Evolutionary conservation across 495 filamentous ascomycete species (phyloP), one percentile per base, ranked within the genome.

Genomic region (Aspergillus asperescens): DNA sequence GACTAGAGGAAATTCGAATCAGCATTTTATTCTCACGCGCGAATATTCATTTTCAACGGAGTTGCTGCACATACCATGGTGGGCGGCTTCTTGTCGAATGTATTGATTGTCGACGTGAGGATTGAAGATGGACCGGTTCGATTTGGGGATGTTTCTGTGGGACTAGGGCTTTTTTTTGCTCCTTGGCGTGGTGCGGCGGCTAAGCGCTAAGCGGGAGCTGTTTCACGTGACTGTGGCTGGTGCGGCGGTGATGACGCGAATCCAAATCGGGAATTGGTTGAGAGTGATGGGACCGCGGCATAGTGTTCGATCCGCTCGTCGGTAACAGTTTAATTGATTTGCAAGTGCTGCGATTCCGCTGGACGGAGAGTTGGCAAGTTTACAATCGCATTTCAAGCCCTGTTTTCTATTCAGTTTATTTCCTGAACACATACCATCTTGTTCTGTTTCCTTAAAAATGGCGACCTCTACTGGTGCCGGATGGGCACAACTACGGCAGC

Each of bases 401-500:
- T 22, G 25, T 7, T 31, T 20, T 39, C 28, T 37, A 22, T 29
- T 20, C 10, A 20, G n/a, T 12, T 41, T 15, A 51, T 42, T 15
- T 27, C 19, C 38, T 5, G 37, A 15, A 34, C n/a, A 16, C 39
- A 31, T 25, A 48, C 20, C 24, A 6, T 44, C 39, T 43, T 32
- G 22, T 47, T 35, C 29, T 46, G n/a, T n/a, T 34, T 24, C 35
- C 13, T 41, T 35, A 41, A 19, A 31, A 50, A 93, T 93, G 89
- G 80, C 88, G 27, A 77, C 82, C 41, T 72, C 88, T 42, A 86
- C 87, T 20, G 81, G 88, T 56, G 87, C 84, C 50, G 90, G 89
- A 65, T 98, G 93, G 93, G 85, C 90, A 56, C 93, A 96, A 73
- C 82, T 98, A 48, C 87, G 93, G 58, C 90, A 95, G 70, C 93